Evolutionary conservation across 2,329 filamentous ascomycete genomes (phyloP), one percentile per base, ranked within the genome.

Genomic region (Rosellinia necatrix): DNA sequence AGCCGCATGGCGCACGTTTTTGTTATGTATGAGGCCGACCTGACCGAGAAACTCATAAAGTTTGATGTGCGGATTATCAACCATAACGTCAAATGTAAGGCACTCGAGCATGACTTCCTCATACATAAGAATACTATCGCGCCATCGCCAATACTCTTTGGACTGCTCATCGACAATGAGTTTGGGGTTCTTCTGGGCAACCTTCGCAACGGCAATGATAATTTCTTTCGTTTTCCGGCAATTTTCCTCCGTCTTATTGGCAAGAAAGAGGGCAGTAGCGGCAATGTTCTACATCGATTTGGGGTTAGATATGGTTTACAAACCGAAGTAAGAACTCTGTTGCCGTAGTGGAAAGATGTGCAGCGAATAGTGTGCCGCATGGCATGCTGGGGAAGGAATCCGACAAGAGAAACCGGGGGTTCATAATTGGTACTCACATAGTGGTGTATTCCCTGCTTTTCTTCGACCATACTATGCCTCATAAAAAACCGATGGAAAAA

Each of bases 141-240:
- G 85, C 94, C 94, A 99, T 68, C 90, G 86, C 94, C 94, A 99
- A 71, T 94, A 99, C 70, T 99, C 94, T 70, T 97, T 97, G 64
- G 90, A 96, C 73, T 97, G 92, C 74, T 97, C 94, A 70, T 99
- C 94, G 49, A 97, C 90, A 50, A 93, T 80, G 56, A 97, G 83
- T 66, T 91, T 63, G 1, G 91, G 81, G 65, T 97, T 93, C 76
- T 99, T 97, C 73, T 97, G 92, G 24, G 93, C 94, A 17, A 97
- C 91, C 63, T 93, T 91, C 58, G 92, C 94, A 66, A 96, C 94
- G 1, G 92, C 91, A 27, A 97, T 88, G 63, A 99, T 93, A 58
- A 99, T 82, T 63, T 97, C 92, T 68, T 91, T 96, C 65, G 96
- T 96, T 75, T 96, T 96, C 44, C 93, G 88, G 70, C 92, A 96